Base-by-base conservation (phyloP, 257 asterid genomes). In the Jasminum sambac region DNA sequence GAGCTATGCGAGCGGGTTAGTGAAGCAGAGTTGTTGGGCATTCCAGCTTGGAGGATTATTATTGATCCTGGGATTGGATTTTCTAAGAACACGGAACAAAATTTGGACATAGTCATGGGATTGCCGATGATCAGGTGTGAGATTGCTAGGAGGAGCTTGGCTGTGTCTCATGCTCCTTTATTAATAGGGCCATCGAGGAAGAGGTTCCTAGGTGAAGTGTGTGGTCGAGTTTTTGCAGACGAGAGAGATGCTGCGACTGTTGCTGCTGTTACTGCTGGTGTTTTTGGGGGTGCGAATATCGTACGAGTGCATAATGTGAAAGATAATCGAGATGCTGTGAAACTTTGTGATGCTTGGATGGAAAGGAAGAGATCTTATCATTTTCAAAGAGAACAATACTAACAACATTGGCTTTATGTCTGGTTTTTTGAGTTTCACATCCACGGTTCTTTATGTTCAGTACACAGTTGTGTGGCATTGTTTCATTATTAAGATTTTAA, bases 31-130 rank as follows among this genome's bases (percentile, higher is more conserved):
- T 19, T 83, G 34, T 76, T 84, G 0, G 99, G 99, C 23, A 78
- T 95, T 64, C 99, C 99, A 34, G 95, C 97, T 62, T 95, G 99
- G 99, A 88, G 97, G 86, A 80, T 95, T 43, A 78, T 91, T 61
- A 9, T 85, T 48, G 99, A 95, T 76, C 99, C 96, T 0, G 98
- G 98, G 21, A 81, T 95, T 8, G 99, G 99, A 24, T 95, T 89
- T 76, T 95, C 99, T 4, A 95, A 95, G 78, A 86, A 75, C n/a
- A 89, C 90, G 2, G 90, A 73, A 14, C 96, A 91, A 4, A 91
- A 88, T 76, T 63, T 95, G 71, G 95, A 95, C 66, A 79, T 91
- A 44, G 83, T 95, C 43, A 66, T 19, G 25, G 92, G 95, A 10
- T 73, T 91, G 74, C 75, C 76, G 21, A 67, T 38, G 1, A 82